A percentile compares a stretch with the other conserved stretches of the same genome.
Conservation (phyloP, 2,329 filamentous ascomycete genomes). For the Huntiella bhutanensis region DNA sequence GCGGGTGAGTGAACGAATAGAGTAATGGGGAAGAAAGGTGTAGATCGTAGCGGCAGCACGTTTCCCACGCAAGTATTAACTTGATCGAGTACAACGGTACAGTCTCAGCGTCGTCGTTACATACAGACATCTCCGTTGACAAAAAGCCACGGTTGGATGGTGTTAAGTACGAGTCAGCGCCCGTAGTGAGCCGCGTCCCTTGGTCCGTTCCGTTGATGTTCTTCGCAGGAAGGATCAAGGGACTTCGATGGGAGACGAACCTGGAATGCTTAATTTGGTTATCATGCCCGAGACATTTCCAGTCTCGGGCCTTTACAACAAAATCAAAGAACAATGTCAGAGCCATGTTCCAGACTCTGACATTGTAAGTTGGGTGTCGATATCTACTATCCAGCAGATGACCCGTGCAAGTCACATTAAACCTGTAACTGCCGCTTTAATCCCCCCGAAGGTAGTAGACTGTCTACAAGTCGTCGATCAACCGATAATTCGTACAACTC, state of each 20-base stretch:
- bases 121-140: constrained; percentile 5
- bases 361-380: background rate
- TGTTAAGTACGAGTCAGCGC: constrained; percentile 34
- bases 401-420: constrained; percentile 3
- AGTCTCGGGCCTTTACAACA: background rate
- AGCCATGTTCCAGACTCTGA: background rate
- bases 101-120: constrained; percentile 59
- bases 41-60: constrained; percentile 66
- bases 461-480: too few relatives aligned
- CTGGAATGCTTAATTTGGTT: background rate
- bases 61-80: constrained; percentile 98
- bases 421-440: constrained; percentile 43
- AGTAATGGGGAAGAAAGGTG: constrained; percentile 17
- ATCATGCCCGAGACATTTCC: background rate
- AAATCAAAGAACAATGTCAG: background rate
- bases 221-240: background rate
- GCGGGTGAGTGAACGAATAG: constrained; percentile 11
- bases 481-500: background rate
- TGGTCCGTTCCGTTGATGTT: background rate
- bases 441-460: constrained; percentile 19
- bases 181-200: constrained; percentile 57
- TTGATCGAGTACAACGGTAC: constrained; percentile 97
- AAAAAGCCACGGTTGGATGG: constrained; percentile 5
- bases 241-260: constrained; percentile 12
- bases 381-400: background rate